Conservation (phyloP, 805 yeast species). For the Zygotorulaspora sp. region DNA sequence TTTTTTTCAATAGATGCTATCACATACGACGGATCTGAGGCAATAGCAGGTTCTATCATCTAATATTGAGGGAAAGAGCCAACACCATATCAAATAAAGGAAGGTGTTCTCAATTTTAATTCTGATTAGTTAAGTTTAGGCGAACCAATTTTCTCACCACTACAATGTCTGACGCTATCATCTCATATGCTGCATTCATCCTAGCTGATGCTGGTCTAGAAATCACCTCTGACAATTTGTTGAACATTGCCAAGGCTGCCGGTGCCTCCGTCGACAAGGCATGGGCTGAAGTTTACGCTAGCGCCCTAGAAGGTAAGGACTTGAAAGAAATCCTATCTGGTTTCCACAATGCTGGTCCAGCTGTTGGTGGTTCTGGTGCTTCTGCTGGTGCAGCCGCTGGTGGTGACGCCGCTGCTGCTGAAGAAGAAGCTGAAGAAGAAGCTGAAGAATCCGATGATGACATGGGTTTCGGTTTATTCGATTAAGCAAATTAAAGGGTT, state of each 20-base stretch:
- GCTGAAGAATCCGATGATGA: conserved; percentile 71
- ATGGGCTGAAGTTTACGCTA: conserved; percentile 80
- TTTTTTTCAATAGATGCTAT: no score
- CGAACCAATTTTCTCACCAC: no score
- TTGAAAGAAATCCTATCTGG: conserved; percentile 63
- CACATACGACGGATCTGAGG: no score
- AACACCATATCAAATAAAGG: no score
- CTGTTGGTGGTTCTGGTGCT: conserved; percentile 45
- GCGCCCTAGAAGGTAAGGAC: conserved; percentile 80
- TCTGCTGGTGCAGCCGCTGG: conserved; percentile 45
- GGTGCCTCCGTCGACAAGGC: conserved; percentile 65
- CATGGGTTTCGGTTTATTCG: conserved; percentile 43
- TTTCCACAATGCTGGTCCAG: conserved; percentile 43
- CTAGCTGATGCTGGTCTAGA: conserved; percentile 97
- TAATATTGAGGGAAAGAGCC: no score
- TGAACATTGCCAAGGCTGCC: conserved; percentile 70
- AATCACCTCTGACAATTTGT: conserved; percentile 77
- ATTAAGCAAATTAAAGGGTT: conserved; percentile 49
- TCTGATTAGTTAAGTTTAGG: no score
- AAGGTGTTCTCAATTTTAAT: background rate
- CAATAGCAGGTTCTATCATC: no score
- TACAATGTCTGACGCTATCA: conserved; percentile 87
- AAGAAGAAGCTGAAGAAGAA: conserved; percentile 55
- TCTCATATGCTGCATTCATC: conserved; percentile 97
- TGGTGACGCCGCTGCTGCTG: conserved; percentile 51